These are phyloP conservation scores for Suhomyces pyralidae DNA, from an alignment of 805 yeast genomes.

Conservation along the genomic window DNA sequence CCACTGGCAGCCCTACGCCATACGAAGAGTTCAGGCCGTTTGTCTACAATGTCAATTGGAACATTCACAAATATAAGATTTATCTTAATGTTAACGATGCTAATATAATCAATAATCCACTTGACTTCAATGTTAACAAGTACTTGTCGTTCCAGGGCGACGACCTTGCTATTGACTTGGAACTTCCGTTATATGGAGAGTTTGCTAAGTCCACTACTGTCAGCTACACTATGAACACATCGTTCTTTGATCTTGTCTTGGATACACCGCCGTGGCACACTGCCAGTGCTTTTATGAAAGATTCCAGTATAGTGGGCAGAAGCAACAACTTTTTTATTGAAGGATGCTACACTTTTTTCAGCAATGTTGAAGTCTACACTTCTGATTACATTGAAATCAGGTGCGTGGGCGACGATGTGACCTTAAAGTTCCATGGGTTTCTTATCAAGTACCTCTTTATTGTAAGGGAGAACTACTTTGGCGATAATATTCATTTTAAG, in stretches of 20 bases:
- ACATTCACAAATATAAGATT: conserved; percentile 51
- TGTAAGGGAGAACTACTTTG: conserved; percentile 85
- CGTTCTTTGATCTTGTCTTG: conserved; percentile 57
- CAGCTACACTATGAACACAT: conserved; percentile 51
- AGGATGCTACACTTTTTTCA: conserved; percentile 65
- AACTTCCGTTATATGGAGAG: conserved; percentile 59
- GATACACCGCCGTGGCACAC: conserved; percentile 95
- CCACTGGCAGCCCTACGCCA: conserved; percentile 64
- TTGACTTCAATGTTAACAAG: conserved; percentile 77
- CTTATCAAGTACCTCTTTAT: conserved; percentile 71
- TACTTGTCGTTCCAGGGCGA: conserved; percentile 74
- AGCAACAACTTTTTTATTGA: conserved; percentile 56
- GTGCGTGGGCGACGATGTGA: conserved; percentile 62
- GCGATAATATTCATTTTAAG: conserved; percentile 75
- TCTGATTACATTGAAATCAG: conserved; percentile 68
- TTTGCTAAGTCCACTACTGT: conserved; percentile 51
- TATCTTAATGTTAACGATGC: conserved; percentile 80
- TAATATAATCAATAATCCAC: conserved; percentile 84
- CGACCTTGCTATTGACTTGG: conserved; percentile 42
- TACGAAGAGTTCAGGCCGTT: conserved; percentile 79
- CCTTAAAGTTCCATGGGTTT: conserved; percentile 75
- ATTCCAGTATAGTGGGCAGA: conserved; percentile 60
- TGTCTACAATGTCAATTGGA: conserved; percentile 59
- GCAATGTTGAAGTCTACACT: conserved; percentile 58
- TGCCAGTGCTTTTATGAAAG: conserved; percentile 61